Conservation (phyloP, 106 monocot species). For the Apostasia shenzhenica region DNA sequence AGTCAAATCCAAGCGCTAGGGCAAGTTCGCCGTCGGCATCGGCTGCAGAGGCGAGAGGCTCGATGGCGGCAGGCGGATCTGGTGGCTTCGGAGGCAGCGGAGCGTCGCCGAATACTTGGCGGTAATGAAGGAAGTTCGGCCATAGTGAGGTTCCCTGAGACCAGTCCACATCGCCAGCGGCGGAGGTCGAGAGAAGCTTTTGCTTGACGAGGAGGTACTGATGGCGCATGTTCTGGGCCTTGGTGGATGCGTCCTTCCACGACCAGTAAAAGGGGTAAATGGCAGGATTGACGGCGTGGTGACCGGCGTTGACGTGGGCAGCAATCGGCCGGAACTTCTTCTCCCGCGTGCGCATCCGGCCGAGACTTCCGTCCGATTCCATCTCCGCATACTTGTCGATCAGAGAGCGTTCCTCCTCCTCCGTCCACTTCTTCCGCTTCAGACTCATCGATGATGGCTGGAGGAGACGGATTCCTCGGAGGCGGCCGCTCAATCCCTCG, state of each 20-base stretch:
- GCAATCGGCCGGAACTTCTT: slow-evolving; percentile 54
- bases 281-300: slow-evolving; percentile 34
- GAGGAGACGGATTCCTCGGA: no score
- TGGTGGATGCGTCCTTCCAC: slow-evolving; percentile 68
- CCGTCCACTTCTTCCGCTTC: slow-evolving; percentile 65
- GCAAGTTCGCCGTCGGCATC: slow-evolving; percentile 11
- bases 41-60: neutral
- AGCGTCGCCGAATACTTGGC: slow-evolving; percentile 45
- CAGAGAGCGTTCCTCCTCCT: slow-evolving; percentile 49
- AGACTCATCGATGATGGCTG: neutral
- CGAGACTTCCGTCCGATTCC: slow-evolving; percentile 19
- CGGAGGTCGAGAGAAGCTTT: slow-evolving; percentile 24
- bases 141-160: slow-evolving; percentile 36
- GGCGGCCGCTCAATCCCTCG: no score
- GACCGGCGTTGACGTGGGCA: slow-evolving; percentile 44
- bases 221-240: slow-evolving; percentile 77
- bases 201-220: slow-evolving; percentile 73
- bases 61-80: neutral
- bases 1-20: slow-evolving; percentile 11
- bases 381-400: slow-evolving; percentile 54
- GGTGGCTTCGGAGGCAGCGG: slow-evolving; percentile 22
- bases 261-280: slow-evolving; percentile 52
- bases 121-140: slow-evolving; percentile 63
- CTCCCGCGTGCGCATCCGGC: slow-evolving; percentile 43
- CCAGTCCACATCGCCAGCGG: slow-evolving; percentile 4